These are phyloP conservation scores for Scutellaria galericulata DNA, from an alignment of 257 asterid genomes.

Conservation along the genomic window DNA sequence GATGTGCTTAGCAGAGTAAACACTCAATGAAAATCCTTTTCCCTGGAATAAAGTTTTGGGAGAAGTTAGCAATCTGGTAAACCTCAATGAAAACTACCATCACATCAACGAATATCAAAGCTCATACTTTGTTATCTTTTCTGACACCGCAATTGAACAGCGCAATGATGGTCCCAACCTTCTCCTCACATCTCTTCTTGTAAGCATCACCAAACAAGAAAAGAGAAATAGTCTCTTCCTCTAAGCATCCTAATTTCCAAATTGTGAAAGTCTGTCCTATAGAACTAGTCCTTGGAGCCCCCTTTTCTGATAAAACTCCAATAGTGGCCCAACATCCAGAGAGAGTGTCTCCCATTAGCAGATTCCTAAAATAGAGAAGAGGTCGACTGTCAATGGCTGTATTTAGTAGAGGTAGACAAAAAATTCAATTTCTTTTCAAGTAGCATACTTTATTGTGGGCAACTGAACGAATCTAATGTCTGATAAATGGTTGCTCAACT, in stretches of 20 bases:
- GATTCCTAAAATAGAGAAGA: constrained; percentile 51
- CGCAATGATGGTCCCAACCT: constrained; percentile 69
- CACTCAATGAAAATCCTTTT: constrained; percentile 73
- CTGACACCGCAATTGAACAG: constrained; percentile 78
- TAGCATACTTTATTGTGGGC: constrained; percentile 78
- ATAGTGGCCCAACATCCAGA: constrained; percentile 96
- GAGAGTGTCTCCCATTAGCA: constrained; percentile 72
- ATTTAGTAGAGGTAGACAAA: neutral
- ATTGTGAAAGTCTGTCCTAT: constrained; percentile 77
- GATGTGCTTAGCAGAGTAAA: constrained; percentile 73
- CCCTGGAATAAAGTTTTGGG: constrained; percentile 57
- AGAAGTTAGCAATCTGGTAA: constrained; percentile 20
- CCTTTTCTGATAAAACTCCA: constrained; percentile 77
- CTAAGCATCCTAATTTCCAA: constrained; percentile 85
- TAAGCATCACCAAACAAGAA: constrained; percentile 96
- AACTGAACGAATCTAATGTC: constrained; percentile 84
- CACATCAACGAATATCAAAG: constrained; percentile 18
- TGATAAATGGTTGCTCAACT: constrained; percentile 84
- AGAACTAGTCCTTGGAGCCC: constrained; percentile 73
- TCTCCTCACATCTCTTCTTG: constrained; percentile 64
- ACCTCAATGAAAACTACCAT: constrained; percentile 12
- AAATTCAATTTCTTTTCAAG: neutral
- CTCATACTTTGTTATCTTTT: constrained; percentile 71
- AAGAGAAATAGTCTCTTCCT: constrained; percentile 63
- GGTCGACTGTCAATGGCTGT: constrained; percentile 23